These are phyloP conservation scores for Myriosclerotinia scirpicola DNA, from an alignment of 2,329 filamentous ascomycete genomes.

Conservation along the genomic window DNA sequence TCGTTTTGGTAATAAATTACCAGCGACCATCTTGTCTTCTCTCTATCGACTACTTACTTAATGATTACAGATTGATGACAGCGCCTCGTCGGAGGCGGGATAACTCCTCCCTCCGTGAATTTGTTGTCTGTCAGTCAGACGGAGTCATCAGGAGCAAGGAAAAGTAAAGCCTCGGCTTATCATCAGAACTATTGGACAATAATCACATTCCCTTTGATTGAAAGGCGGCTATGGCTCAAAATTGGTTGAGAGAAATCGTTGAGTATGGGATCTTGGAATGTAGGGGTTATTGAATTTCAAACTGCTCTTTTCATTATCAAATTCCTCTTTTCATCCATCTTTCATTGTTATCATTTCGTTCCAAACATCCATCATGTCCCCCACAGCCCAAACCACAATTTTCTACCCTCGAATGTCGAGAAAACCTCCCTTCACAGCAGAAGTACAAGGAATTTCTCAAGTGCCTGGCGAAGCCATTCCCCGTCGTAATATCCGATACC, in stretches of 20 bases:
- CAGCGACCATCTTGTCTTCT: background rate
- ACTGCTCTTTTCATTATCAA: background rate
- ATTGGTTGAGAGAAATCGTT: background rate
- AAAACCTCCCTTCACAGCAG: slow-evolving; percentile 60
- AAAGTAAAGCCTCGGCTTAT: slow-evolving; percentile 8
- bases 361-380: slow-evolving; percentile 11
- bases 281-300: slow-evolving; percentile 1
- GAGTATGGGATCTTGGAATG: background rate
- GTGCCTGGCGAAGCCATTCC: slow-evolving; percentile 66
- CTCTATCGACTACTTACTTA: background rate
- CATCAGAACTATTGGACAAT: background rate
- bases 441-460: slow-evolving; percentile 55
- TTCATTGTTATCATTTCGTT: background rate
- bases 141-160: background rate
- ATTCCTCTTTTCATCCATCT: background rate
- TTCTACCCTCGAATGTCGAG: slow-evolving; percentile 27
- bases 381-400: background rate
- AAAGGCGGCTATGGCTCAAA: background rate
- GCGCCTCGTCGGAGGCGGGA: background rate
- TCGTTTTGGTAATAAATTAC: background rate
- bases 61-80: background rate
- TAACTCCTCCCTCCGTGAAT: background rate
- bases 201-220: background rate
- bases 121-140: background rate
- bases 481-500: slow-evolving; percentile 55